Conservation (phyloP, 208 protist genomes). For the Trypanosoma mega region DNA sequence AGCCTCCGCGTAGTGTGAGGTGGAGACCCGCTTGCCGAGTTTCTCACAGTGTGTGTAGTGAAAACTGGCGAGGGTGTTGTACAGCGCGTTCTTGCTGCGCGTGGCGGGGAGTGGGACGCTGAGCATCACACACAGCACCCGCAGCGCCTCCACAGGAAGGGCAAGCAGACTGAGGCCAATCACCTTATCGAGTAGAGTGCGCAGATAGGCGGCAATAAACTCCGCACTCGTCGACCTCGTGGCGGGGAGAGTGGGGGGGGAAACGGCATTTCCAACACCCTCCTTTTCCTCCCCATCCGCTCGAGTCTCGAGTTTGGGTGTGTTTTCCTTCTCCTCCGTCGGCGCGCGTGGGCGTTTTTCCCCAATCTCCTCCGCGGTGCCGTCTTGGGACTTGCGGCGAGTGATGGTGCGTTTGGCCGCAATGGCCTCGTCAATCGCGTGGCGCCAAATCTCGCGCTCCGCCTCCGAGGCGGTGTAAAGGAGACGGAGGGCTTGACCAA, state of each 20-base stretch:
- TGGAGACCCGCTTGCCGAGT: conserved; percentile 77
- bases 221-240: conserved; percentile 42
- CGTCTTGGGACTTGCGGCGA: not conserved
- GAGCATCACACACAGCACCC: conserved; percentile 76
- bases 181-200: conserved; percentile 69
- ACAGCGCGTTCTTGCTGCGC: conserved; percentile 53
- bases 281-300: not conserved
- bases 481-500: conserved; percentile 59
- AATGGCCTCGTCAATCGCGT: conserved; percentile 50
- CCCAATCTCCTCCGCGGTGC: conserved; percentile 2
- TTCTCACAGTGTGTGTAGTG: conserved; percentile 85
- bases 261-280: not conserved
- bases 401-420: conserved; percentile 11
- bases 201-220: conserved; percentile 73
- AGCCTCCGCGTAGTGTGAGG: conserved; percentile 37
- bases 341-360: conserved; percentile 12
- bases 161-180: conserved; percentile 72
- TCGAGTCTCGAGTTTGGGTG: not conserved
- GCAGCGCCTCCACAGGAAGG: conserved; percentile 53
- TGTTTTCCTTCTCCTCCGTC: not conserved
- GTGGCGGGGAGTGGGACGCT: conserved; percentile 45
- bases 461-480: conserved; percentile 36
- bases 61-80: conserved; percentile 78
- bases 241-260: not conserved
- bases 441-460: conserved; percentile 56